Conservation (phyloP, 768 basidiomycete genomes). For the button mushroom (Agaricus bisporus) region DNA sequence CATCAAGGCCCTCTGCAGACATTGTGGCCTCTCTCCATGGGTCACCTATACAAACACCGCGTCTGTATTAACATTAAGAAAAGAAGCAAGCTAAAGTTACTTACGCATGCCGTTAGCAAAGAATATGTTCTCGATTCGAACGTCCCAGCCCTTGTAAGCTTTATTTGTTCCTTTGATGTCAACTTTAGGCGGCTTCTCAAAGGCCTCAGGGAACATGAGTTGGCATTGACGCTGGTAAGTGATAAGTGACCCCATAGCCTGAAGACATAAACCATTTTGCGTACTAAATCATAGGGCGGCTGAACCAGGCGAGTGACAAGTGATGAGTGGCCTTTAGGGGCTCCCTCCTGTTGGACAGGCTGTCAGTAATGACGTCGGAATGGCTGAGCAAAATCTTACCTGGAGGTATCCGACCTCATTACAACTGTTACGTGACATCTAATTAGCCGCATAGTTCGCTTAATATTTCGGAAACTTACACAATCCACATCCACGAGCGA, state of each 20-base stretch:
- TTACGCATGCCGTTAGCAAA: conserved; percentile 64
- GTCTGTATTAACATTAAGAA: conserved; percentile 1
- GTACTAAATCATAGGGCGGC: conserved; percentile 48
- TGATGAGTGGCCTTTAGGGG: conserved; percentile 31
- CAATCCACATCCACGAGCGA: conserved; percentile 71
- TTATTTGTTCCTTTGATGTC: conserved; percentile 37
- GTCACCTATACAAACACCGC: conserved; percentile 40
- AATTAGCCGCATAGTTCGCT: no score
- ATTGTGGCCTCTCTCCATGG: conserved; percentile 70
- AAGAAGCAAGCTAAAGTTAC: conserved; percentile 18
- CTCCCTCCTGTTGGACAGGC: conserved; percentile 28
- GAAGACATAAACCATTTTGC: conserved; percentile 10
- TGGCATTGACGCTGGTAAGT: conserved; percentile 57
- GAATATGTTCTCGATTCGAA: conserved; percentile 51
- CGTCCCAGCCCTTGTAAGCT: conserved; percentile 58
- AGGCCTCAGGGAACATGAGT: conserved; percentile 58
- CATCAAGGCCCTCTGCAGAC: conserved; percentile 44
- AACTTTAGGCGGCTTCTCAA: conserved; percentile 39
- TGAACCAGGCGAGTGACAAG: conserved; percentile 51
- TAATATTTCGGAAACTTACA: conserved; percentile 30
- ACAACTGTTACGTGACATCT: conserved; percentile 37
- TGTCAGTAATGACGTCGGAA: neutral
- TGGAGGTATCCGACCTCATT: conserved; percentile 63
- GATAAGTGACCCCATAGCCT: neutral
- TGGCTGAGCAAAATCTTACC: conserved; percentile 17